Base-by-base conservation (phyloP, 176 grass and related monocot species). In the Oryza glumipatula region DNA sequence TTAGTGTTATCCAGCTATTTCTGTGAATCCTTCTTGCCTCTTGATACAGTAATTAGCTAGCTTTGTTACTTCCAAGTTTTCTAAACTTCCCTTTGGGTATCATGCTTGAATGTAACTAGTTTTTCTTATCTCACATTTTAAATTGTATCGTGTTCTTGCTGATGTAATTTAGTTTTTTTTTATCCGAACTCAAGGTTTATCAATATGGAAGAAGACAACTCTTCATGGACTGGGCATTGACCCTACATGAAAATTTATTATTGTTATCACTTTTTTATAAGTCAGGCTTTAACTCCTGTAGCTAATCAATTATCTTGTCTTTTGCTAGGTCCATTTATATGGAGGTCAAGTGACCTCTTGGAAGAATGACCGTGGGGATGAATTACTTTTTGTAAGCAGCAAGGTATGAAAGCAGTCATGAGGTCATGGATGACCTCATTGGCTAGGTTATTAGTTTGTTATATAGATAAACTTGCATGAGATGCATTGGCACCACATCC, bases 321-420 rank as follows among this genome's bases (percentile, higher is more conserved):
- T 70, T 80, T 87, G 45, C 46, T 68, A 95, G 93, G 88, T 90
- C 38, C 82, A 83, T 79, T 44, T 92, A 30, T 92, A 95, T 84
- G 93, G 93, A 47, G 93, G 90, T 69, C 93, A 95, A 86, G 93
- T 95, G 67, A 92, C 86, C 38, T 95, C 93, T 70, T 95, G 93
- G 93, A 95, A 95, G 84, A 95, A 90, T 88, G 88, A 86, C 36
- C 91, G 84, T 76, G 77, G 85, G 21, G 82, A 95, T 65, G 93
- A 95, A 61, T 81, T 95, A 76, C 90, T 95, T 86, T 95, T 95
- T 84, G 79, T 95, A 64, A 95, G 93, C 80, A 95, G 79, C 81
- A 95, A 92, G 85, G 93, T 92, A 67, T 8, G 35, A 7, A 75
- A 69, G 8, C 23, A 82, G 74, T 78, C 14, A 65, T 68, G 75